These are phyloP conservation scores for Penicillium alfredii DNA, from an alignment of 495 filamentous ascomycete species.

Conservation along the genomic window DNA sequence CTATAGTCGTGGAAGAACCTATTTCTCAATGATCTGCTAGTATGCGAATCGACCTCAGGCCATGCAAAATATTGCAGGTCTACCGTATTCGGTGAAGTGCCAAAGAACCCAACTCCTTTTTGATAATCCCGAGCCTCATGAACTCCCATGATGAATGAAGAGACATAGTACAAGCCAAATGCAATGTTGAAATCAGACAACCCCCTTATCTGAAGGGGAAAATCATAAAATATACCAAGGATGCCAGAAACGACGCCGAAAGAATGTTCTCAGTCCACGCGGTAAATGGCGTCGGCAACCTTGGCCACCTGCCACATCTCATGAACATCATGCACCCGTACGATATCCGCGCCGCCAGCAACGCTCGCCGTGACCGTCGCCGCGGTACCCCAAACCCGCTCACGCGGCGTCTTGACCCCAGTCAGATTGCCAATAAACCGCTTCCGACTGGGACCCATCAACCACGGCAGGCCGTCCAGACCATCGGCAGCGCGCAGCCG, in stretches of 20 bases:
- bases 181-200: constrained; percentile 32
- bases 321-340: constrained; percentile 87
- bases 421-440: constrained; percentile 80
- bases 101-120: constrained; percentile 1
- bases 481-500: constrained; percentile 57
- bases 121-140: background rate
- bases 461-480: constrained; percentile 73
- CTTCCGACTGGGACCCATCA: constrained; percentile 86
- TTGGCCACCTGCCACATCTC: constrained; percentile 85
- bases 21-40: too few relatives aligned
- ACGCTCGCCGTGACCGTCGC: constrained; percentile 83
- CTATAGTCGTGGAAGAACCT: too few relatives aligned
- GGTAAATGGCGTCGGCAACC: constrained; percentile 89
- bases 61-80: too few relatives aligned
- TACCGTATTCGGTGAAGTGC: too few relatives aligned
- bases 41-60: too few relatives aligned
- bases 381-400: constrained; percentile 79
- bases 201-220: too few relatives aligned
- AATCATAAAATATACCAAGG: constrained; percentile 1
- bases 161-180: constrained; percentile 9
- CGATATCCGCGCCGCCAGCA: constrained; percentile 88
- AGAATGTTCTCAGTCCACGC: constrained; percentile 27
- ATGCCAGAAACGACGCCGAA: background rate
- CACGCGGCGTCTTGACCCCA: constrained; percentile 59
- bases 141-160: constrained; percentile 29